Evolutionary conservation across 495 filamentous ascomycete species (phyloP).

Genomic region (Aspergillus heteromorphus): DNA sequence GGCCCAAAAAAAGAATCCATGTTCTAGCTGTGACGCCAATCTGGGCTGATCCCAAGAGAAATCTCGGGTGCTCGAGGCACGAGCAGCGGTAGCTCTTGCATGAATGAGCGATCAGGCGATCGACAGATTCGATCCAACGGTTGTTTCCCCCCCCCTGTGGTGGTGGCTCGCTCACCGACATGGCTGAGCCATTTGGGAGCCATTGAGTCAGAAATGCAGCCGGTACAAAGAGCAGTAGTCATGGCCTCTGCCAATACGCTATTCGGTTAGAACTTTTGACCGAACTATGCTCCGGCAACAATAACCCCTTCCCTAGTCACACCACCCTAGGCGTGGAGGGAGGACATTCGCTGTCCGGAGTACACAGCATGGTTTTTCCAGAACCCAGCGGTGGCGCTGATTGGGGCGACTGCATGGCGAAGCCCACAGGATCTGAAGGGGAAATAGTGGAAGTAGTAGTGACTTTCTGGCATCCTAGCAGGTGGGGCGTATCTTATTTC

Average conservation of each 20-base stretch:
- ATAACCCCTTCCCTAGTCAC: conserved; percentile 9
- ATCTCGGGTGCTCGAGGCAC: conserved; percentile 24
- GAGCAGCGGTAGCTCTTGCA: conserved; percentile 24
- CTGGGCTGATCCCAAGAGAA: conserved; percentile 23
- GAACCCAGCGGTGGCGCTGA: conserved; percentile 18
- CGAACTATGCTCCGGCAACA: conserved; percentile 6
- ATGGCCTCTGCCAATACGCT: not conserved
- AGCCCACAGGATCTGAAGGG: conserved; percentile 3
- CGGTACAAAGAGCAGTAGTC: conserved; percentile 6
- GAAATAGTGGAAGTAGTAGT: no score
- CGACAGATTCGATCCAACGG: conserved; percentile 25
- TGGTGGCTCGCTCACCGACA: conserved; percentile 34
- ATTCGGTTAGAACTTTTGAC: conserved; percentile 9
- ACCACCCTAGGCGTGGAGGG: conserved; percentile 10
- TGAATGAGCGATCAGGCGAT: conserved; percentile 30
- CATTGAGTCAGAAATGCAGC: conserved; percentile 12
- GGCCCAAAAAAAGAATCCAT: conserved; percentile 14
- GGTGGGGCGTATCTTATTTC: not conserved
- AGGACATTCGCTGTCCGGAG: conserved; percentile 6
- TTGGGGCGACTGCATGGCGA: conserved; percentile 16
- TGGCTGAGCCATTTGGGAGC: conserved; percentile 2
- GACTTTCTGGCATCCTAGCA: not conserved
- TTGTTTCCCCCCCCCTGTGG: conserved; percentile 3
- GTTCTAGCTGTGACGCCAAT: conserved; percentile 22
- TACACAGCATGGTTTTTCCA: conserved; percentile 22